phyloP scores from a whole-genome alignment of 2,329 filamentous ascomycete species.

The Gaeumannomyces tritici region DNA sequence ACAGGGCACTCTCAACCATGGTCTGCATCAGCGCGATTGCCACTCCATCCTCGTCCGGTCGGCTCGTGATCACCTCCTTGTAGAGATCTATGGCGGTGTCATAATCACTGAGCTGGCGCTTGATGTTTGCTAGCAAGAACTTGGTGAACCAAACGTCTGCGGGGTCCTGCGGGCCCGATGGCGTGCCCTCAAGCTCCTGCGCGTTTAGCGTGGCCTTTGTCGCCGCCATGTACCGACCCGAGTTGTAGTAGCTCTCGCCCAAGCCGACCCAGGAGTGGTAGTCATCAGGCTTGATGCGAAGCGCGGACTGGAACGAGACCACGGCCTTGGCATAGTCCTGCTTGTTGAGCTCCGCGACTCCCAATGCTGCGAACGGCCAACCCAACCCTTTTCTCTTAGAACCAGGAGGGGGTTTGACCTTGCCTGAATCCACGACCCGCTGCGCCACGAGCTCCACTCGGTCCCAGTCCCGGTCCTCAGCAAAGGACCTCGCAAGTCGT shows the following conservation, averaged over 20 bases:
- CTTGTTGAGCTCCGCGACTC: conserved; percentile 89
- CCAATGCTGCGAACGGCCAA: conserved; percentile 91
- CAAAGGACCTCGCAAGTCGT: conserved; percentile 75
- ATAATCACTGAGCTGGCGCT: conserved; percentile 83
- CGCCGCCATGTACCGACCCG: conserved; percentile 87
- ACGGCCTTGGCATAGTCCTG: conserved; percentile 85
- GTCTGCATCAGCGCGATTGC: conserved; percentile 82
- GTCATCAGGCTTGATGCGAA: conserved; percentile 74
- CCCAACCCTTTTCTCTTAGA: conserved; percentile 89
- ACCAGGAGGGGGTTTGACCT: conserved; percentile 79
- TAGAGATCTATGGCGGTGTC: conserved; percentile 76
- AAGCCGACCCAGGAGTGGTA: conserved; percentile 95
- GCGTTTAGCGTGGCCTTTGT: conserved; percentile 85
- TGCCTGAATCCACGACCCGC: conserved; percentile 88
- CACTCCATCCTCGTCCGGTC: conserved; percentile 73
- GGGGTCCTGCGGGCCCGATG: conserved; percentile 36
- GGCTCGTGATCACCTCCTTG: conserved; percentile 56
- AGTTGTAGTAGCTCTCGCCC: conserved; percentile 95
- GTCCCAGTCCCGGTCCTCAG: conserved; percentile 89
- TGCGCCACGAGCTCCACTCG: conserved; percentile 88
- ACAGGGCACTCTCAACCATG: conserved; percentile 70
- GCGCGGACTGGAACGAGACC: conserved; percentile 80
- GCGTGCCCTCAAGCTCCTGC: conserved; percentile 58
- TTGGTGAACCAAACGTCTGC: conserved; percentile 88
- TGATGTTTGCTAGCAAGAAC: conserved; percentile 94